Base-by-base conservation (phyloP, 2,329 filamentous ascomycete species). In the Diaporthe destruens region DNA sequence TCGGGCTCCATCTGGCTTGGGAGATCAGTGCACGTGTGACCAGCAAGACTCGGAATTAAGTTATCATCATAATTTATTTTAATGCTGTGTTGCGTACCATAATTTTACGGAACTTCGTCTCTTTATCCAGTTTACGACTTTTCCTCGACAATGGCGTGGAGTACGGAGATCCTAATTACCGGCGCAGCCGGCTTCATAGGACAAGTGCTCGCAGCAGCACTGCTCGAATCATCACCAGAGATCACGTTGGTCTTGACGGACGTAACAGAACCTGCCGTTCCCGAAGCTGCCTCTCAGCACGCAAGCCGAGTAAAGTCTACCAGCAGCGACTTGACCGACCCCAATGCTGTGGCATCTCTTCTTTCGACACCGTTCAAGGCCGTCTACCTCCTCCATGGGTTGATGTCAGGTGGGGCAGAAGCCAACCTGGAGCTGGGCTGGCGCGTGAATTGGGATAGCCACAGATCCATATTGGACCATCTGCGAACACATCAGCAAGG, bases 101-200 rank as follows among this genome's bases (percentile, higher is more conserved):
- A 39, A 39, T 12, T 39, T 3, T 39, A 39, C 36, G 3, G 4
- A 39, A 39, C 3, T 39, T 39, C 9, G 12, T 12, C 2, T 39
- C 36, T 39, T 39, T 14, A 1, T 39, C 3, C 11, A 3, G 4
- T 39, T 39, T 39, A 39, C 36, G 12, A 1, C 1, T 12, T 39
- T 39, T 2, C 11, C 0, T 23, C 25, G 6, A 51, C 11, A 36
- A 65, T 65, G 61, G 3, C 61, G 11, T 12, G 23, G 18, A 25
- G 18, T 6, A n/a, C 51, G 61, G 32, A 20, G 6, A 85, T 92
- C 53, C 86, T 92, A 78, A 90, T 92, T 76, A 92, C 90, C 12
- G 90, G 90, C 5, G 90, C 86, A 18, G 87, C 87, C 57, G 90
- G 90, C 73, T 91, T 92, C 81, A 87, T 92, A 71, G 90, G 90